These are phyloP conservation scores for Debaryomyces singareniensis DNA, from an alignment of 1,139 yeast species.

Conservation along the genomic window DNA sequence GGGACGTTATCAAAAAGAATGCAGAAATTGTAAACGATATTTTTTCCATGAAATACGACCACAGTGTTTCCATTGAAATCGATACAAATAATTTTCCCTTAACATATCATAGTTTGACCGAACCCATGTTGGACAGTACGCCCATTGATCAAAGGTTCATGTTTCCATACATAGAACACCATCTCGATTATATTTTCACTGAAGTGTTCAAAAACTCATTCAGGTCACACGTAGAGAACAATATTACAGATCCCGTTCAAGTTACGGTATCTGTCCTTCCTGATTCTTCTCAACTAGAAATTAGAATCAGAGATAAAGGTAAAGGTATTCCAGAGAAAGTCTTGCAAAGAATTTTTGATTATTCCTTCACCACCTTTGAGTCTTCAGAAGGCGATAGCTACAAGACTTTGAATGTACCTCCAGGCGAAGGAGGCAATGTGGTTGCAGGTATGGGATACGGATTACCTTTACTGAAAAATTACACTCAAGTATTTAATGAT, in stretches of 20 bases:
- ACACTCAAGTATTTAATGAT: constrained; percentile 40
- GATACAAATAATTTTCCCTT: constrained; percentile 35
- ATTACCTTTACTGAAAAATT: constrained; percentile 67
- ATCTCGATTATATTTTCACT: constrained; percentile 77
- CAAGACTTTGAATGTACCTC: constrained; percentile 60
- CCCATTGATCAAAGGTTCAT: constrained; percentile 15
- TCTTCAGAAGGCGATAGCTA: constrained; percentile 51
- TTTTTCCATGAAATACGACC: constrained; percentile 76
- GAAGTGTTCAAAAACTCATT: constrained; percentile 86
- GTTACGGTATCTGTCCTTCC: constrained; percentile 59
- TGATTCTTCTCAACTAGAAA: constrained; percentile 39
- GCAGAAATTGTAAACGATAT: constrained; percentile 77
- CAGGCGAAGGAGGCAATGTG: constrained; percentile 62
- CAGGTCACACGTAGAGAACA: constrained; percentile 76
- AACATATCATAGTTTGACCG: constrained; percentile 29
- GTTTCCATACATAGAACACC: constrained; percentile 81
- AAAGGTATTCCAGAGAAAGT: constrained; percentile 74
- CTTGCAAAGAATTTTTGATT: constrained; percentile 68
- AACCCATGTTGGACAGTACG: constrained; percentile 16
- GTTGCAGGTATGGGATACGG: constrained; percentile 98
- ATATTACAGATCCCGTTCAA: constrained; percentile 53
- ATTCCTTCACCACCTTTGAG: constrained; percentile 76
- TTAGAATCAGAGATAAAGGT: constrained; percentile 80
- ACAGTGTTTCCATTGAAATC: constrained; percentile 53
- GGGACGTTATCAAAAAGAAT: constrained; percentile 53